Base-by-base conservation (phyloP, 371 early-diverging fungal species). In the Mucor sp. region DNA sequence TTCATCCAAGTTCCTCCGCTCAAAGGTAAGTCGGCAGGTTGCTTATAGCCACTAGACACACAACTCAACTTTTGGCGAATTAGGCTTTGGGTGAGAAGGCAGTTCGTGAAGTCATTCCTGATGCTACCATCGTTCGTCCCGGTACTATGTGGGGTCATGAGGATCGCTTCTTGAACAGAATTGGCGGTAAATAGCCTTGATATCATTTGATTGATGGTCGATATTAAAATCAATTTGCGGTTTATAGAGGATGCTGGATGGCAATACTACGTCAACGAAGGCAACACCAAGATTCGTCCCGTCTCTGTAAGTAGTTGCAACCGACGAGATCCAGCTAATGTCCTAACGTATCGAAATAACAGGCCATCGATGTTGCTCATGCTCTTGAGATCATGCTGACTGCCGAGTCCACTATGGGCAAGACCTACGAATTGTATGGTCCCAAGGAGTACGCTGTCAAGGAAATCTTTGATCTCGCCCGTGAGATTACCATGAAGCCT, bases 101-200 rank as follows among this genome's bases (percentile, higher is more conserved):
- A 48, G 96, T 97, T 14, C 86, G 87, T 66, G 92, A 90, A 74
- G 89, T 90, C 63, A 92, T 94, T 78, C 96, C 98, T 58, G 91
- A 91, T 27, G 96, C 95, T 57, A 96, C 94, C 64, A 94, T 98
- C 77, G 94, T 98, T 55, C 94, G 99, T 43, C 93, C 97, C 11
- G 88, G 91, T 53, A 88, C 84, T 63, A 90, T 97, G 85, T 96
- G 89, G 72, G 99, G 99, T 62, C 86, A 90, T 68, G 98, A 98
- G 76, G 98, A 97, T 81, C 85, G 91, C 69, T 94, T 97, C 85
- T 87, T 94, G 83, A 95, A 94, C 83, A 85, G 92, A 80, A 89
- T 96, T 66, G 97, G 95, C 69, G 83, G 91, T 91, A 81, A 72
- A 85, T 75, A 17, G 17, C 25, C 21, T 41, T 41, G 15, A 41